These are phyloP conservation scores for Skeletonema tropicum DNA, from an alignment of 108 stramenopile species.

Conservation along the genomic window DNA sequence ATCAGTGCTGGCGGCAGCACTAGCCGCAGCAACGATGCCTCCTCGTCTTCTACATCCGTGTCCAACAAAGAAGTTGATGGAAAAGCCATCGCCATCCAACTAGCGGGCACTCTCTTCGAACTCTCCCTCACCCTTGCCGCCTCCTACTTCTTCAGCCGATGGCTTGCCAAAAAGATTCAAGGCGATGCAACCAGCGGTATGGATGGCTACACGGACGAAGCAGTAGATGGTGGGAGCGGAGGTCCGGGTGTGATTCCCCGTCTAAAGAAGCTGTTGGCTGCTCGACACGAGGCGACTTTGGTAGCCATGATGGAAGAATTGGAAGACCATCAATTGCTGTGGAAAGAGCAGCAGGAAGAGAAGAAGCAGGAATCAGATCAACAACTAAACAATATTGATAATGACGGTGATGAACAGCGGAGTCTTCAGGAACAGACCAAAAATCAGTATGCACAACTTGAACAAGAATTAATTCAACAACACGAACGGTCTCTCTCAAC, in stretches of 20 bases:
- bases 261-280: slow-evolving; percentile 17
- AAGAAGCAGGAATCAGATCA: slow-evolving; percentile 8
- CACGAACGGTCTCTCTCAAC: slow-evolving; percentile 30
- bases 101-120: slow-evolving; percentile 28
- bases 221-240: slow-evolving; percentile 15
- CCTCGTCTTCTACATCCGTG: neutral
- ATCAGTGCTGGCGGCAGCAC: neutral
- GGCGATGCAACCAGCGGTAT: neutral
- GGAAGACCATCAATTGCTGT: slow-evolving; percentile 20
- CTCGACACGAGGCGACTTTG: slow-evolving; percentile 35
- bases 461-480: slow-evolving; percentile 19
- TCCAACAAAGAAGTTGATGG: slow-evolving; percentile 22
- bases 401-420: slow-evolving; percentile 10
- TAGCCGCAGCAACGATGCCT: neutral
- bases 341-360: slow-evolving; percentile 11
- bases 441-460: slow-evolving; percentile 16
- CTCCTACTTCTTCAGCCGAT: slow-evolving; percentile 41
- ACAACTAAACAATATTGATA: neutral
- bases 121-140: slow-evolving; percentile 39
- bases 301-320: slow-evolving; percentile 41
- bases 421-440: neutral
- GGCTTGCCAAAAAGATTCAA: slow-evolving; percentile 16
- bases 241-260: slow-evolving; percentile 7
- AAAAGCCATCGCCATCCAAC: slow-evolving; percentile 17
- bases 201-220: slow-evolving; percentile 15